A percentile compares a stretch with the other conserved stretches of the same genome.
These are phyloP conservation scores for Debaryomyces tyrocola DNA, from an alignment of 805 yeast genomes.

Conservation along the genomic window DNA sequence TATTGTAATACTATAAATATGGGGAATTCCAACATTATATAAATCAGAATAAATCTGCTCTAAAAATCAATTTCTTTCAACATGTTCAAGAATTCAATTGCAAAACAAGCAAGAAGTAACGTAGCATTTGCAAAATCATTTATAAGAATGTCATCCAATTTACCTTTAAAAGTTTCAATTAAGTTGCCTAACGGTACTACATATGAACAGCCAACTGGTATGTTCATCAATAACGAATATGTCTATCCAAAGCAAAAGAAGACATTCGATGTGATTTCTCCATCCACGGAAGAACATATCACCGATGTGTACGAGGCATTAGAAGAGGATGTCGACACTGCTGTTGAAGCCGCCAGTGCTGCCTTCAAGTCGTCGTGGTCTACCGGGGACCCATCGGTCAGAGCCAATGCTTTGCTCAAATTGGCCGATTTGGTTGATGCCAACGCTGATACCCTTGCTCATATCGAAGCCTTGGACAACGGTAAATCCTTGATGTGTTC, in stretches of 20 bases:
- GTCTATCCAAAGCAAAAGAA: slow-evolving; percentile 56
- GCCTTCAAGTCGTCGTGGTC: slow-evolving; percentile 75
- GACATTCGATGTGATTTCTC: slow-evolving; percentile 63
- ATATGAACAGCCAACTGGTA: slow-evolving; percentile 81
- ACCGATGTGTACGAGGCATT: slow-evolving; percentile 72
- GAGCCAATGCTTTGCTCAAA: slow-evolving; percentile 63
- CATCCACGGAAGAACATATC: slow-evolving; percentile 70
- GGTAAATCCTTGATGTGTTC: slow-evolving; percentile 79
- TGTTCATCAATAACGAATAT: slow-evolving; percentile 86
- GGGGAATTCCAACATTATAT: not conserved
- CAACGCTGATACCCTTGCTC: slow-evolving; percentile 68
- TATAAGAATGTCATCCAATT: slow-evolving; percentile 24
- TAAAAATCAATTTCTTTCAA: not conserved
- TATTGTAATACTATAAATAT: not conserved
- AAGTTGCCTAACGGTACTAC: slow-evolving; percentile 70
- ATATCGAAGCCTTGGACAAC: slow-evolving; percentile 83
- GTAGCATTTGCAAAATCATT: slow-evolving; percentile 1
- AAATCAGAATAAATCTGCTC: not conserved
- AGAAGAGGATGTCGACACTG: slow-evolving; percentile 76
- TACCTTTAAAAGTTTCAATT: slow-evolving; percentile 44
- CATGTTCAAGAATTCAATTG: slow-evolving; percentile 8
- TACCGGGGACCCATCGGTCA: slow-evolving; percentile 60
- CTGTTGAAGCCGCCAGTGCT: slow-evolving; percentile 79
- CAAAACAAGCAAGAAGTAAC: slow-evolving; percentile 5
- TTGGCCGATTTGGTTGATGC: slow-evolving; percentile 78